These are phyloP conservation scores for Leccinum huronense DNA, from an alignment of 1,284 basidiomycete genomes.

Conservation along the genomic window DNA sequence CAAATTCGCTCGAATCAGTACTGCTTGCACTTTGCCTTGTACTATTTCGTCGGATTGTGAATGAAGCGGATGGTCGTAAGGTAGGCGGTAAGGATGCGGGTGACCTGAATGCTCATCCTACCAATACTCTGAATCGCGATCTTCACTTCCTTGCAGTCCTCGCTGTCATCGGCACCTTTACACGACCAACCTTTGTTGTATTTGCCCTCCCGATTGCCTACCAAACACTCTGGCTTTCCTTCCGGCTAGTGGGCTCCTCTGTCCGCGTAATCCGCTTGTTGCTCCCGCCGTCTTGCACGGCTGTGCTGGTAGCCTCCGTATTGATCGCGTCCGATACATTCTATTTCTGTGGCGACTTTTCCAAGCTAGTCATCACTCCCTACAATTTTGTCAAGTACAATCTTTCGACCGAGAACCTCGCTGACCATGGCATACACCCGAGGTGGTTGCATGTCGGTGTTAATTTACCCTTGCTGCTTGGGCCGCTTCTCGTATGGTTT, in stretches of 20 bases:
- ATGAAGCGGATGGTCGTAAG: background rate
- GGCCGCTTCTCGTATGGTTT: constrained; percentile 35
- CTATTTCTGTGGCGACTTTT: constrained; percentile 34
- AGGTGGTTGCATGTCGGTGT: constrained; percentile 41
- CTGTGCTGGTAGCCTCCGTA: constrained; percentile 15
- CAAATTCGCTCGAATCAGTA: constrained; percentile 40
- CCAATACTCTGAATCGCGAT: constrained; percentile 13
- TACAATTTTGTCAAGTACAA: constrained; percentile 43
- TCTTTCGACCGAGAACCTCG: constrained; percentile 37
- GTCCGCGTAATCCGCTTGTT: constrained; percentile 13
- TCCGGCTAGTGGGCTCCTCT: constrained; percentile 16
- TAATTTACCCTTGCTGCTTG: constrained; percentile 42
- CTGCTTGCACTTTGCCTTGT: constrained; percentile 35
- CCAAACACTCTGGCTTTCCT: constrained; percentile 24
- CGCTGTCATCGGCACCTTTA: constrained; percentile 35
- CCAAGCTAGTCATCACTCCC: constrained; percentile 34
- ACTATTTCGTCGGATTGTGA: constrained; percentile 20
- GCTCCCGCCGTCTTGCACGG: constrained; percentile 23
- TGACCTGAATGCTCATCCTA: background rate
- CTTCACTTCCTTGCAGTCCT: constrained; percentile 29
- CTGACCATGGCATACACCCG: constrained; percentile 42
- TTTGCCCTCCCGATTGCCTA: constrained; percentile 36
- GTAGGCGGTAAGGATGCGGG: constrained; percentile 1
- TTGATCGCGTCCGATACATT: constrained; percentile 33
- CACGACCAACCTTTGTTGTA: constrained; percentile 39